Percentiles rank a stretch among this genome's conserved stretches.
phyloP scores from a whole-genome alignment of 805 yeast species.

The Candida chauliodis region DNA sequence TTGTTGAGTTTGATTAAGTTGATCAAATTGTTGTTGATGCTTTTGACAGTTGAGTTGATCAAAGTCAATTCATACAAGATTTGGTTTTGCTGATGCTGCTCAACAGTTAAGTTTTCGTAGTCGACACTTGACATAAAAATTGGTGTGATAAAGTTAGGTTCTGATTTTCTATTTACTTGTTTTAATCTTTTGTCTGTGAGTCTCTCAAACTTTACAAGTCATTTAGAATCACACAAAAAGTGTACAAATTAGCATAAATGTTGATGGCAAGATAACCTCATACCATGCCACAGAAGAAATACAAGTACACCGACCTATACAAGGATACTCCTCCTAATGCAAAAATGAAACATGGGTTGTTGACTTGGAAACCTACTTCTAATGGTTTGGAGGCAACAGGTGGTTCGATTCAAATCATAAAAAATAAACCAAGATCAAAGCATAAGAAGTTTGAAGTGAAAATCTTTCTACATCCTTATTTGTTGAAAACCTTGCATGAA shows the following conservation, averaged over 20 bases:
- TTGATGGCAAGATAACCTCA: neutral
- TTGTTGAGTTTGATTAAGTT: slow-evolving; percentile 21
- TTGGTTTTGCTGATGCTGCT: slow-evolving; percentile 18
- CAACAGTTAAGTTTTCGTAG: neutral
- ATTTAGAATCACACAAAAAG: too few relatives aligned
- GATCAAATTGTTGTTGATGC: slow-evolving; percentile 25
- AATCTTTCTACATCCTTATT: slow-evolving; percentile 2
- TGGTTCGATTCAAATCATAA: neutral
- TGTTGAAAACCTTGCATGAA: neutral
- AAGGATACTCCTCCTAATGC: neutral
- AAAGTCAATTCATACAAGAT: slow-evolving; percentile 31
- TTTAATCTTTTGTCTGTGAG: too few relatives aligned
- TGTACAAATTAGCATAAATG: neutral
- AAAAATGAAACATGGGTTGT: neutral
- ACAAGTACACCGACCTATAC: neutral
- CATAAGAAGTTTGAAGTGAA: slow-evolving; percentile 4
- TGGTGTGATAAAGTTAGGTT: neutral
- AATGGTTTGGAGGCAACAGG: neutral
- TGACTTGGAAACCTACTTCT: neutral
- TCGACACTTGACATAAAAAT: neutral
- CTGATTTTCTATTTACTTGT: neutral
- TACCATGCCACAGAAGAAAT: neutral
- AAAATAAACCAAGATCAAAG: slow-evolving; percentile 5
- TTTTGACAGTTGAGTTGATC: slow-evolving; percentile 29
- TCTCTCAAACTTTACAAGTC: too few relatives aligned